Evolutionary conservation across 2,329 filamentous ascomycete species (phyloP).

Genomic region (Beauveria bassiana): DNA sequence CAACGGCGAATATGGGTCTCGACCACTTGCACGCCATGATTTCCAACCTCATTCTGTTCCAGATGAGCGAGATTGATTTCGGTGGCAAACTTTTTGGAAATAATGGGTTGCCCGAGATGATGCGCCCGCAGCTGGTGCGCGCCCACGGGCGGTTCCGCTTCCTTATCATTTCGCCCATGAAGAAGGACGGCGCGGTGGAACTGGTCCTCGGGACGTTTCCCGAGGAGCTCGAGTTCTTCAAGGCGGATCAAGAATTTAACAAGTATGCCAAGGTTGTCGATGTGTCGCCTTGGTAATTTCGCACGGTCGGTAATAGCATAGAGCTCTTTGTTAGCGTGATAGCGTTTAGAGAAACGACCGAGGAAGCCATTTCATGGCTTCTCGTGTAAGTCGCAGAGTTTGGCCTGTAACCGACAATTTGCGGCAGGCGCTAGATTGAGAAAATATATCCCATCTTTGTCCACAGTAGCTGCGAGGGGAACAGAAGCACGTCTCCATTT

Average conservation of each 20-base stretch:
- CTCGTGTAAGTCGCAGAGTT: conserved; percentile 1
- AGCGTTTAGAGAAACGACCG: background rate
- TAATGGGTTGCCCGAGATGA: conserved; percentile 18
- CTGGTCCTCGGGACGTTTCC: conserved; percentile 20
- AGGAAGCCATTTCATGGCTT: background rate
- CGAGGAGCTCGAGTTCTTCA: conserved; percentile 22
- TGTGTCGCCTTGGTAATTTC: background rate
- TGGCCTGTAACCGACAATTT: background rate
- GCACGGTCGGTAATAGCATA: background rate
- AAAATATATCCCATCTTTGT: background rate
- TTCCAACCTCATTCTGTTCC: conserved; percentile 24
- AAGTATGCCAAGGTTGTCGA: conserved; percentile 18
- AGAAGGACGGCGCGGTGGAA: conserved; percentile 22
- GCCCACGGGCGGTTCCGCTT: conserved; percentile 19
- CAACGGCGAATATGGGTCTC: conserved; percentile 20
- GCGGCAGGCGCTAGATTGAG: conserved; percentile 4
- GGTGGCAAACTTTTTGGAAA: conserved; percentile 21
- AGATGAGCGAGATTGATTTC: conserved; percentile 20
- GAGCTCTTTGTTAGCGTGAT: background rate
- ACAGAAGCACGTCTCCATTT: background rate
- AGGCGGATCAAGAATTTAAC: conserved; percentile 20
- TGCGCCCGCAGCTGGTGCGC: conserved; percentile 22
- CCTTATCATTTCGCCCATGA: conserved; percentile 22
- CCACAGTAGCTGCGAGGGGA: background rate
- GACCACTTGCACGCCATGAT: conserved; percentile 23